These are phyloP conservation scores for Smallanthus sonchifolius DNA, from an alignment of 129 eudicot genomes.

Conservation along the genomic window DNA sequence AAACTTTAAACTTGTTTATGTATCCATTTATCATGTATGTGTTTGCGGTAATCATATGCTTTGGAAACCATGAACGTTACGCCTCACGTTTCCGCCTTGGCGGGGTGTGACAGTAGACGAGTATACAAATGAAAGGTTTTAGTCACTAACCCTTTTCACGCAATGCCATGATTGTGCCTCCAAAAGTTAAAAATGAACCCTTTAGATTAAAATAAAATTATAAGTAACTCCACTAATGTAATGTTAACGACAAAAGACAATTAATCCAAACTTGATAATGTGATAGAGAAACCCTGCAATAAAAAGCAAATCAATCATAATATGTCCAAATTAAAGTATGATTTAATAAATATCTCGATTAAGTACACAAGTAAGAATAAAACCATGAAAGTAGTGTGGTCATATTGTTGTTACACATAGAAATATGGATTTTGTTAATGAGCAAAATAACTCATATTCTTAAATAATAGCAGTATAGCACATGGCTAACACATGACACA, in stretches of 20 bases:
- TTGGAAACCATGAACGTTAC: too few species aligned
- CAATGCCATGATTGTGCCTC: constrained; percentile 32
- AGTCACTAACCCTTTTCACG: constrained; percentile 31
- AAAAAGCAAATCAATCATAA: constrained; percentile 14
- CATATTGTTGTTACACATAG: background rate
- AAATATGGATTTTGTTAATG: background rate
- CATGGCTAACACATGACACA: background rate
- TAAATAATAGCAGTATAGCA: background rate
- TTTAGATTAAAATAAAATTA: constrained; percentile 1
- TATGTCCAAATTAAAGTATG: constrained; percentile 8
- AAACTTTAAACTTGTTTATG: too few species aligned
- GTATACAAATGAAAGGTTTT: constrained; percentile 4
- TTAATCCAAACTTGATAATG: constrained; percentile 13
- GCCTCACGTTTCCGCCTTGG: too few species aligned
- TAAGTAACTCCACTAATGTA: constrained; percentile 12
- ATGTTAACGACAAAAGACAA: background rate
- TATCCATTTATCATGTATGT: too few species aligned
- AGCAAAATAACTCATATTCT: background rate
- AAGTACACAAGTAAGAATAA: constrained; percentile 6
- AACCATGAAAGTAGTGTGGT: background rate
- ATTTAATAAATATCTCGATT: background rate
- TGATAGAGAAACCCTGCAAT: constrained; percentile 19
- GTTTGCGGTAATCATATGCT: too few species aligned
- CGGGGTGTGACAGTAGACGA: too few species aligned
- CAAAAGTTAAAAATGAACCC: constrained; percentile 9